phyloP scores from a whole-genome alignment of 805 yeast genomes.

The Ogataea ganodermae region DNA sequence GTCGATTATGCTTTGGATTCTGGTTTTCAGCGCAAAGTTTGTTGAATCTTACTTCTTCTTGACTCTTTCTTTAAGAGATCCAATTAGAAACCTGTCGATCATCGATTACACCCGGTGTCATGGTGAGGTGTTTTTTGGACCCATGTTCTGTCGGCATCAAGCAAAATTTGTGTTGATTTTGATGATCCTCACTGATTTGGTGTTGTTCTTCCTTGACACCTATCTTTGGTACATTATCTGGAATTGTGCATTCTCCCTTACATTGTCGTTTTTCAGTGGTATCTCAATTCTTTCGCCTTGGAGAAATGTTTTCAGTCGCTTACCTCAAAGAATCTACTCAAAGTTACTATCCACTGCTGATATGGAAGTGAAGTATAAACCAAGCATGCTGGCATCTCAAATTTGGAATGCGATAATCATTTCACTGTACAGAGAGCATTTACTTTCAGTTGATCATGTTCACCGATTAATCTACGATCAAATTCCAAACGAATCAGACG shows the following conservation, averaged over 20 bases:
- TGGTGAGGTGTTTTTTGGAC: conserved; percentile 45
- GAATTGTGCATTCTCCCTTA: conserved; percentile 52
- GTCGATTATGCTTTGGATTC: conserved; percentile 49
- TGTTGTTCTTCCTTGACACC: conserved; percentile 55
- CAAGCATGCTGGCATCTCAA: conserved; percentile 44
- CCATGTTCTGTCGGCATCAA: conserved; percentile 44
- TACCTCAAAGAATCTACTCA: conserved; percentile 53
- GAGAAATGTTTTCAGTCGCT: conserved; percentile 53
- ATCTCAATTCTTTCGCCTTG: conserved; percentile 59
- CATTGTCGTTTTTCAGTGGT: conserved; percentile 52
- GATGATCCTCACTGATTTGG: conserved; percentile 46
- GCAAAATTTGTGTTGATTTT: conserved; percentile 43
- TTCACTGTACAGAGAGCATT: conserved; percentile 56
- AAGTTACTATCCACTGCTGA: conserved; percentile 48
- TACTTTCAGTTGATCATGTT: conserved; percentile 52
- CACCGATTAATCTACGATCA: conserved; percentile 38
- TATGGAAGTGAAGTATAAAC: conserved; percentile 45
- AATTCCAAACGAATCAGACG: conserved; percentile 53
- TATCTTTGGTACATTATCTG: conserved; percentile 60
- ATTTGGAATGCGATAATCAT: conserved; percentile 57
- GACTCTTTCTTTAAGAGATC: conserved; percentile 54
- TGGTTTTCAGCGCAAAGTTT: conserved; percentile 51
- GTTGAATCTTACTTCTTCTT: conserved; percentile 55
- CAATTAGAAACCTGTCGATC: conserved; percentile 47
- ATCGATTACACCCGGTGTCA: conserved; percentile 46